Evolutionary conservation across 352 stramenopile species (phyloP), one percentile per base, ranked within the genome.

Genomic region (Phytophthora palmivora): DNA sequence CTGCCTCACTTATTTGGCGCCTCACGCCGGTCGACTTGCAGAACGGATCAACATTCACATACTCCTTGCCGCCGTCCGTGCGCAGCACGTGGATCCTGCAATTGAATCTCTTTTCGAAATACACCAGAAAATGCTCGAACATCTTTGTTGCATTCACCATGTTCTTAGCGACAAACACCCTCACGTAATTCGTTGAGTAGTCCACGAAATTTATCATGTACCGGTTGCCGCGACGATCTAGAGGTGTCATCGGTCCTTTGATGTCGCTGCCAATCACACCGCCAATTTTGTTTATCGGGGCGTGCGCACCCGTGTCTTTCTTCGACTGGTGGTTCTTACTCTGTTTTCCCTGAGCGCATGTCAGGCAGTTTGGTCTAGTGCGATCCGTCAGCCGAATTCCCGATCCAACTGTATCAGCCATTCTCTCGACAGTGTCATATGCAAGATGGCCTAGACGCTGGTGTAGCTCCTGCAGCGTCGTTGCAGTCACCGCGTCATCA

Each of bases 321-420:
- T 74, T 72, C 1, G 38, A 42, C 37, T 26, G 19, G 0, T 9
- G n/a, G n/a, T 26, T 56, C 32, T 56, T 56, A 8, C 21, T 34
- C 12, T 56, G 32, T 21, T 56, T 56, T 15, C 48, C 21, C 12
- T 49, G 42, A 19, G 42, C 22, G 15, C 22, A 49, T 0, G 28
- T 42, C 28, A 41, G n/a, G 33, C 47, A 55, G 15, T 55, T 55
- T 2, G n/a, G 19, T 3, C n/a, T n/a, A n/a, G n/a, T n/a, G n/a
- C n/a, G n/a, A n/a, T n/a, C n/a, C n/a, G n/a, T n/a, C n/a, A n/a
- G n/a, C n/a, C n/a, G n/a, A n/a, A n/a, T n/a, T n/a, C n/a, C n/a
- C n/a, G n/a, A n/a, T n/a, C n/a, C n/a, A 30, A 22, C 37, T 6
- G 36, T 15, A 24, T 50, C 50, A 9, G 50, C 16, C 50, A 50